These are phyloP conservation scores for Chiua virens DNA, from an alignment of 768 basidiomycete species.

Conservation along the genomic window DNA sequence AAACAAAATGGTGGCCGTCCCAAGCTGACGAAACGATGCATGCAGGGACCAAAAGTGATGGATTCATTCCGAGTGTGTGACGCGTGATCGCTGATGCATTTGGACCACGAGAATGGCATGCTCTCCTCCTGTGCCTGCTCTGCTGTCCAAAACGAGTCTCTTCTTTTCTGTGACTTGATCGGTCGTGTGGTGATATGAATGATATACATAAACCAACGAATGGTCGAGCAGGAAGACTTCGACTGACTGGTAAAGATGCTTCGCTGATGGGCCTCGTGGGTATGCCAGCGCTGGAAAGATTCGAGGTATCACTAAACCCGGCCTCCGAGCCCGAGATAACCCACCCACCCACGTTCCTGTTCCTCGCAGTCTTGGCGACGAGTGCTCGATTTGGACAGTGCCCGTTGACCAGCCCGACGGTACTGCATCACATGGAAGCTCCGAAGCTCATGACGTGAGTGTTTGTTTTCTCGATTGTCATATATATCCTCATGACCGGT, in stretches of 20 bases:
- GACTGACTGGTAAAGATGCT: slow-evolving; percentile 51
- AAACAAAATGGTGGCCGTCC: not conserved
- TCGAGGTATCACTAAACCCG: slow-evolving; percentile 2
- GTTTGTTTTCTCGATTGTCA: not conserved
- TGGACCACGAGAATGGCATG: not conserved
- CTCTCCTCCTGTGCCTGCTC: too few relatives aligned
- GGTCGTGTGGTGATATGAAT: too few relatives aligned
- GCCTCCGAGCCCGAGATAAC: not conserved
- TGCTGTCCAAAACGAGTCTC: too few relatives aligned
- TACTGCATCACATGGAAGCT: slow-evolving; percentile 59
- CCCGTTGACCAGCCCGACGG: slow-evolving; percentile 28
- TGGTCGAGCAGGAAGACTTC: slow-evolving; percentile 39
- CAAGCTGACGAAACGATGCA: slow-evolving; percentile 1
- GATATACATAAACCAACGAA: slow-evolving; percentile 53
- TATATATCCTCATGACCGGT: not conserved
- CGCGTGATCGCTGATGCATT: too few relatives aligned
- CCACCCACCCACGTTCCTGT: not conserved
- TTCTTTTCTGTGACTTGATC: not conserved
- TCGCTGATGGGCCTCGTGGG: slow-evolving; percentile 58
- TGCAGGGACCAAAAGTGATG: not conserved
- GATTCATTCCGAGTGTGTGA: too few relatives aligned
- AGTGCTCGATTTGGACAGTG: slow-evolving; percentile 2
- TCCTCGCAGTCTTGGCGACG: slow-evolving; percentile 1
- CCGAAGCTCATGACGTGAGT: slow-evolving; percentile 11
- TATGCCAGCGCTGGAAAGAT: slow-evolving; percentile 25